Base-by-base conservation (phyloP, 2,329 filamentous ascomycete genomes). In the Phyllosticta citrichinensis region DNA sequence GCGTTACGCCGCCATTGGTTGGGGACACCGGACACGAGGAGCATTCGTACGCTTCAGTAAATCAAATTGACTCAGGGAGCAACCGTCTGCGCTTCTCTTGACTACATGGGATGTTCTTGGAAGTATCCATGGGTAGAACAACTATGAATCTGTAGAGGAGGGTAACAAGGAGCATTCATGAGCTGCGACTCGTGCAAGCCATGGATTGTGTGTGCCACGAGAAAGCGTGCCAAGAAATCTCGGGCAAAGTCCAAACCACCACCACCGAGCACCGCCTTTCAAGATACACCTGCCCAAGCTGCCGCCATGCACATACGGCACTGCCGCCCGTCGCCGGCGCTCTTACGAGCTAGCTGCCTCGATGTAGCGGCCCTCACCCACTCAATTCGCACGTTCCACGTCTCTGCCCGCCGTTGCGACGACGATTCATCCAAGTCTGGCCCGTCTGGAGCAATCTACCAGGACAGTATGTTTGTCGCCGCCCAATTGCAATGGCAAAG, bases 251-350 rank as follows among this genome's bases (percentile, higher is more conserved):
- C 58, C 54, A 61, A 56, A 58, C 56, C 56, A 6, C 11, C 52
- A 51, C 33, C 60, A 52, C 51, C 60, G n/a, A 22, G 51, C 10
- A 27, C 52, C 27, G 17, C 22, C 33, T 27, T 33, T 22, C 55
- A 19, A 47, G 11, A 24, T 47, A 22, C 33, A 40, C 22, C 24
- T 47, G 25, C 40, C 33, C 33, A 47, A 25, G 17, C 30, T 52
- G 14, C 59, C 56, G 52, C 40, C 56, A 62, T 62, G 60, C 60
- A 30, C 52, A 25, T 55, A 58, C 35, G 35, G 40, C 56, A 52
- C 52, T 57, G 52, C 56, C 51, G 56, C 56, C 56, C 56, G 17
- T 12, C 56, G 24, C 24, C 55, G 6, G 47, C 50, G 30, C 51
- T 62, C 55, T 17, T 25, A 19, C 55, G 52, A 33, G 30, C 55